Base-by-base conservation (phyloP, 1,284 basidiomycete genomes). In the Ustilago shanxiensis region DNA sequence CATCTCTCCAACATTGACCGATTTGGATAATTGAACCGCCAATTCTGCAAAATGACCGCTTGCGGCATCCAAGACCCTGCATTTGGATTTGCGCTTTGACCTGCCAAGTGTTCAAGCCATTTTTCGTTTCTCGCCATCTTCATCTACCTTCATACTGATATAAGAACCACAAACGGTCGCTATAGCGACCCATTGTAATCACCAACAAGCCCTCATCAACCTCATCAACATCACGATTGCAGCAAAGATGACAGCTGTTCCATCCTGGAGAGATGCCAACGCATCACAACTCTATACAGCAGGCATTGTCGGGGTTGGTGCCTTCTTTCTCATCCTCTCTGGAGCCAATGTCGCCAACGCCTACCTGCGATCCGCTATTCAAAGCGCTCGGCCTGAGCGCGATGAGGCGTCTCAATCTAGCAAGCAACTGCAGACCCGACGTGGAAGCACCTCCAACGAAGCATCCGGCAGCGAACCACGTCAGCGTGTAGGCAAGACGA, bases 401-500 rank as follows among this genome's bases (percentile, higher is more conserved):
- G 35, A 20, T 16, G n/a, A 16, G n/a, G 3, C 26, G 20, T 11
- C 26, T 29, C 22, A 33, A n/a, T 9, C 20, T n/a, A 20, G 18
- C 47, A 20, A 60, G 14, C 56, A 52, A 47, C 41, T 26, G n/a
- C 37, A 45, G n/a, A 22, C 13, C 20, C 44, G 60, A 35, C 45
- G 53, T 13, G 47, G 52, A 20, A 64, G 70, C 49, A 37, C 62
- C 6, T 31, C 58, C 6, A 24, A 31, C 11, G 33, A 41, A 11
- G 35, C 35, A 1, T 14, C 44, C 20, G 26, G 26, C 13, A 29
- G 29, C 22, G 28, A 44, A 20, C 6, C 33, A 10, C 41, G 47
- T n/a, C 14, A 61, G 28, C 55, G 51, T 45, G 59, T 53, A 20
- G 73, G 70, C 45, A 77, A 77, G 51, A 73, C 67, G 3, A 77